These are phyloP conservation scores for Candida germanica DNA, from an alignment of 805 yeast species.

Conservation along the genomic window DNA sequence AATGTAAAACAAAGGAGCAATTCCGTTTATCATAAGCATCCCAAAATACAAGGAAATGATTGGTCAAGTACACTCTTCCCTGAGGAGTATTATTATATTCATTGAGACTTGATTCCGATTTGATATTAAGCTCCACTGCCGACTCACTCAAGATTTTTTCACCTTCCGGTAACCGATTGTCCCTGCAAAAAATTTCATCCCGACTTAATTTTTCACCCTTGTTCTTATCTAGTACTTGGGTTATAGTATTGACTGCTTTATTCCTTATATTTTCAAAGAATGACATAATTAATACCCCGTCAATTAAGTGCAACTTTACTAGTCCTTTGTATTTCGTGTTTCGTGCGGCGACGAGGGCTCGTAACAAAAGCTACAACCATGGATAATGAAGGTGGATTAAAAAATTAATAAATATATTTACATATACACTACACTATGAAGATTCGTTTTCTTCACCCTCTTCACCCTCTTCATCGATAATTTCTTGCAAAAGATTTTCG, in stretches of 20 bases:
- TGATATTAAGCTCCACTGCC: constrained; percentile 53
- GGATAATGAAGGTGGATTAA: background rate
- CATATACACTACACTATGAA: background rate
- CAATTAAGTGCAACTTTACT: background rate
- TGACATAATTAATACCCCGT: constrained; percentile 45
- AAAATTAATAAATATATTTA: background rate
- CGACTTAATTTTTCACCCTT: constrained; percentile 47
- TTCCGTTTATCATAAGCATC: constrained; percentile 66
- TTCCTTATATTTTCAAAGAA: constrained; percentile 47
- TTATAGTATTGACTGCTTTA: constrained; percentile 45
- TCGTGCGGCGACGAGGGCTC: background rate
- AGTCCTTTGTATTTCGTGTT: background rate
- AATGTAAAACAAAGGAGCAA: constrained; percentile 67
- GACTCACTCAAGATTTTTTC: constrained; percentile 66
- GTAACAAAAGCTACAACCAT: too few relatives aligned
- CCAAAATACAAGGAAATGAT: constrained; percentile 70
- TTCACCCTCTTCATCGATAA: constrained; percentile 17
- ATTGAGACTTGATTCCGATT: constrained; percentile 19
- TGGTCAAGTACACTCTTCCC: constrained; percentile 70
- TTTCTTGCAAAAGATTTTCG: constrained; percentile 16
- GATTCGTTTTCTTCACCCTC: constrained; percentile 4
- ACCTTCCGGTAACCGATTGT: constrained; percentile 67
- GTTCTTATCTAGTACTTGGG: constrained; percentile 43
- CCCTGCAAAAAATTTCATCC: constrained; percentile 68
- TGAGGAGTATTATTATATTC: constrained; percentile 32